Base-by-base conservation (phyloP, 805 yeast species). In the Kazachstania viticola region DNA sequence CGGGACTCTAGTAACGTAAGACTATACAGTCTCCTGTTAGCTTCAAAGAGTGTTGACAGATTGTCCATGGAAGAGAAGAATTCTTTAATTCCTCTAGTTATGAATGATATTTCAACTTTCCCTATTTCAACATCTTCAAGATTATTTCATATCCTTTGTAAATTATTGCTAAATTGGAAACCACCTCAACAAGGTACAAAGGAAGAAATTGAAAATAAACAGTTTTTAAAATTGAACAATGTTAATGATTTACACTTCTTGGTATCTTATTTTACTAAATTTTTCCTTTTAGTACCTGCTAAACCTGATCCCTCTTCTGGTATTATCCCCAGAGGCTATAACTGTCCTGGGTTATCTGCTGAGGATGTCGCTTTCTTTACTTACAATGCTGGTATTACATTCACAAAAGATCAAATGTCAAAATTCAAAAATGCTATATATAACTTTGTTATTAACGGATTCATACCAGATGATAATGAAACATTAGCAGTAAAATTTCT, bases 21-120 rank as follows among this genome's bases (percentile, higher is more conserved):
- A 35, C 51, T 76, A 7, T 79, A 78, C 51, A 67, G 79, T 14
- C 59, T 83, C 34, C 47, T 81, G 25, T 77, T 82, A 39, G 62
- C 78, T 1, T 69, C 87, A 1, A 74, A 71, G 51, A 88, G 82
- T 7, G 49, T 82, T 12, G 77, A 74, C 25, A 57, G 88, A 32
- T 42, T 79, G 8, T 26, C 51, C 2, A 35, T 38, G 1, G 69
- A 61, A 4, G 60, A 65, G 33, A 46, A 42, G 31, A 42, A 37
- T 1, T 48, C 42, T 4, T 47, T 77, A 23, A 46, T 77, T 0
- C 78, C 82, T 0, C 35, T 50, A 4, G 52, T 75, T 0, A 49
- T 75, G 14, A 51, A 59, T 2, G 67, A 66, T 0, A 71, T 82
- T 2, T 56, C 71, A 1, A 21, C 29, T 0, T 58, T 54, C 23